Base-by-base conservation (phyloP, 192 early-diverging fungal genomes). In the Thoreauomyces humboldtii region DNA sequence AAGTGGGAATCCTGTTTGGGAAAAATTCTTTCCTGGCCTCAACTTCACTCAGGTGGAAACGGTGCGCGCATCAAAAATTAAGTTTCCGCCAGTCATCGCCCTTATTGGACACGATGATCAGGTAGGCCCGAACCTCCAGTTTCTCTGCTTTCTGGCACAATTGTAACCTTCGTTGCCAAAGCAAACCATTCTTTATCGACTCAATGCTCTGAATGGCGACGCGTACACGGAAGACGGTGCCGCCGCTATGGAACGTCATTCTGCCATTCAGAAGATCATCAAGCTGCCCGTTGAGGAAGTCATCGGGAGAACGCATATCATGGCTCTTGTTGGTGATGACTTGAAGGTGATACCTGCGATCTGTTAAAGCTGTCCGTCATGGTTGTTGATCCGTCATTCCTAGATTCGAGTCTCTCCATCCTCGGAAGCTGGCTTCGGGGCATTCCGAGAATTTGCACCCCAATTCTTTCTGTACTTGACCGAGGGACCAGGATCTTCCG, bases 1-100 rank as follows among this genome's bases (percentile, higher is more conserved):
- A 50, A 83, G 72, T 45, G 94, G 94, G 2, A 67, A 81, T 25
- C 82, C 86, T 51, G 76, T 91, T 7, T 99, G 97, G 97, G 83
- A 86, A n/a, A 67, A 62, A 41, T 83, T 63, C 66, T 38, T 89
- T 77, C 72, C 43, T 73, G 69, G 60, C 73, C 63, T 73, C 70
- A 57, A 42, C 69, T 73, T 62, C 69, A 73, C 5, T n/a, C 71
- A 81, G 6, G 46, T 87, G 7, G 44, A 79, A 14, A 50, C 74
- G 29, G 38, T 91, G 2, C 76, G 90, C 36, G 63, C 73, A 11
- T 69, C 84, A 6, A 79, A 81, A n/a, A 83, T 90, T 15, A 86
- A 86, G 48, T 81, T 80, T 29, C 90, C 91, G 1, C 88, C 92
- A 29, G 61, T 93, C 50, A 62, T 93, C n/a, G 85, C 79, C 17